A percentile compares a stretch with the other conserved stretches of the same genome.
These are phyloP conservation scores for Pueraria montana DNA, from an alignment of 306 rosid species.

Conservation along the genomic window DNA sequence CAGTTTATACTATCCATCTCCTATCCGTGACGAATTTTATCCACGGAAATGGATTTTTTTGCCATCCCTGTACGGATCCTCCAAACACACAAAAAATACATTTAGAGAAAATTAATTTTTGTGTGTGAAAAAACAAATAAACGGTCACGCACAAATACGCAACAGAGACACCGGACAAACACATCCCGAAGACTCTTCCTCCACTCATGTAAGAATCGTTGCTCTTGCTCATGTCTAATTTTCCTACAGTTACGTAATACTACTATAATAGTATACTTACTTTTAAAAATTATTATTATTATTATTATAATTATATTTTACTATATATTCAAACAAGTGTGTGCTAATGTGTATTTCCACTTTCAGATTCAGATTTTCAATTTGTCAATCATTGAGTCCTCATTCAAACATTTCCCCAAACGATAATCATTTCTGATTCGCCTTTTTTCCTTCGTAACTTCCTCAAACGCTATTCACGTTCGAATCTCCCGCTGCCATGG, in stretches of 20 bases:
- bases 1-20: too few species aligned
- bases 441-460: not conserved
- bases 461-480: conserved; percentile 6
- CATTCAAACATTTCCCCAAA: not conserved
- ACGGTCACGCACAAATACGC: not conserved
- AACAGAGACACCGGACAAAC: not conserved
- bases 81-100: too few species aligned
- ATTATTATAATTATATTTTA: not conserved
- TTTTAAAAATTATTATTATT: not conserved
- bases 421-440: not conserved
- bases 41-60: too few species aligned
- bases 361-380: conserved; percentile 15
- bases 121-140: not conserved
- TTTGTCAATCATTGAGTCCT: not conserved
- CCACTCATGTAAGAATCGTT: not conserved
- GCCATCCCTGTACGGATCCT: too few species aligned
- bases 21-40: too few species aligned
- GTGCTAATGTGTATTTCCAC: not conserved
- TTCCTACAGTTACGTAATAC: not conserved
- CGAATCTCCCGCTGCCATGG: conserved; percentile 50
- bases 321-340: not conserved
- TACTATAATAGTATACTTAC: not conserved
- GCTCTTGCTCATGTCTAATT: not conserved
- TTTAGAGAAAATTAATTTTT: too few species aligned
- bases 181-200: not conserved